These are phyloP conservation scores for Zygoascus flipseniorum DNA, from an alignment of 805 yeast species.

Conservation along the genomic window DNA sequence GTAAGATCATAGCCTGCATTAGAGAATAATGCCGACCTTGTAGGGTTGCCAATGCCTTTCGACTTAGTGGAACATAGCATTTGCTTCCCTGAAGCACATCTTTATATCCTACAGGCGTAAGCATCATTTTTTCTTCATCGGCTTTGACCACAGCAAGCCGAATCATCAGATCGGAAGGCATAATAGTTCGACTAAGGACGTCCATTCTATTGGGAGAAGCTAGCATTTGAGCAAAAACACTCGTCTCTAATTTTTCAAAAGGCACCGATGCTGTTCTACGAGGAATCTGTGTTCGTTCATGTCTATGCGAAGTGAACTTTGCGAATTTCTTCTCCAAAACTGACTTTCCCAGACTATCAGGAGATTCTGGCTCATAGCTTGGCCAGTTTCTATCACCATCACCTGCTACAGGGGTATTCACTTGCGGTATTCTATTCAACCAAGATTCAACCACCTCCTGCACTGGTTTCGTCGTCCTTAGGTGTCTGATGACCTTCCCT, in stretches of 20 bases:
- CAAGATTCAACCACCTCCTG: neutral
- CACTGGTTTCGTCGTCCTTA: neutral
- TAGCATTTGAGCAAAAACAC: conserved; percentile 34
- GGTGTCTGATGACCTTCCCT: neutral
- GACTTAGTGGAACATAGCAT: conserved; percentile 2
- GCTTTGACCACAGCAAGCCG: conserved; percentile 22
- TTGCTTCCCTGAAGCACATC: conserved; percentile 3
- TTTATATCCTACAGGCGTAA: conserved; percentile 4
- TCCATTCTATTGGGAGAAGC: conserved; percentile 39
- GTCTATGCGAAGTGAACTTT: conserved; percentile 29
- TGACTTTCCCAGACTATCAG: conserved; percentile 9
- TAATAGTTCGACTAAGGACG: conserved; percentile 26
- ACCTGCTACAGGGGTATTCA: neutral
- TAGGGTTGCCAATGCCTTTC: neutral
- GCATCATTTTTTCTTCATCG: neutral
- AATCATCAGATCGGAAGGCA: conserved; percentile 34
- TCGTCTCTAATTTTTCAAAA: conserved; percentile 20
- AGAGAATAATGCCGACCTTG: neutral
- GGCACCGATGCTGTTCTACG: conserved; percentile 9
- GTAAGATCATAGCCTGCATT: neutral
- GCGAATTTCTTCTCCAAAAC: conserved; percentile 27
- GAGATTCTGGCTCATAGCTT: conserved; percentile 6
- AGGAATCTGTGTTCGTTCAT: conserved; percentile 13
- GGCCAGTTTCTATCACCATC: neutral
- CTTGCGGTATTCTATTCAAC: neutral